These are phyloP conservation scores for Fusarium mundagurra DNA, from an alignment of 2,329 filamentous ascomycete species.

Conservation along the genomic window DNA sequence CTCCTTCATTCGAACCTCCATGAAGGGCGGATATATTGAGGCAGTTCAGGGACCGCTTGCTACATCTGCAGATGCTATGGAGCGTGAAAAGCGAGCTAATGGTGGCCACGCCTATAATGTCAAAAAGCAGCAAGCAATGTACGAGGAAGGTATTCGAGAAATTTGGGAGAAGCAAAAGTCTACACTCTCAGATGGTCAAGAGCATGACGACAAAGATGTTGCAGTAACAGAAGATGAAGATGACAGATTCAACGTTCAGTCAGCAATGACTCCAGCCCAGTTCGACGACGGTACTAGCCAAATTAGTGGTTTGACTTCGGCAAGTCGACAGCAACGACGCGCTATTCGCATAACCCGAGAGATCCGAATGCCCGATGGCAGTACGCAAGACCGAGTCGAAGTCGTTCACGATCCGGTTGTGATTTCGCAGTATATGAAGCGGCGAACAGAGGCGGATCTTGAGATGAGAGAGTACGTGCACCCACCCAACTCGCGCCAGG, in stretches of 20 bases:
- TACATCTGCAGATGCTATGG: slow-evolving; percentile 83
- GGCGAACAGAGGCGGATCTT: slow-evolving; percentile 75
- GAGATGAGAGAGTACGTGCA: slow-evolving; percentile 75
- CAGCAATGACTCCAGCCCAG: slow-evolving; percentile 72
- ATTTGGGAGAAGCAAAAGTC: slow-evolving; percentile 92
- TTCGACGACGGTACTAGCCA: slow-evolving; percentile 84
- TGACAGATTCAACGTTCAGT: slow-evolving; percentile 76
- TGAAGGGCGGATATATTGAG: slow-evolving; percentile 96
- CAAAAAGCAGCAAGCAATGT: slow-evolving; percentile 89
- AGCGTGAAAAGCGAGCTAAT: slow-evolving; percentile 86
- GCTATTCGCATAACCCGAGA: slow-evolving; percentile 78
- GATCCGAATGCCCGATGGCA: slow-evolving; percentile 54
- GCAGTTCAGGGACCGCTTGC: slow-evolving; percentile 75
- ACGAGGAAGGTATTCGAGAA: slow-evolving; percentile 87
- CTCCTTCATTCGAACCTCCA: slow-evolving; percentile 96
- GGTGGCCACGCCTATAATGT: slow-evolving; percentile 98
- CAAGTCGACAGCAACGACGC: slow-evolving; percentile 74
- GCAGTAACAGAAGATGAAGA: slow-evolving; percentile 68
- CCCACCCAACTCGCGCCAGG: slow-evolving; percentile 22
- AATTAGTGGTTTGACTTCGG: slow-evolving; percentile 73
- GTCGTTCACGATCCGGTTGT: slow-evolving; percentile 83
- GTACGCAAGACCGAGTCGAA: slow-evolving; percentile 71
- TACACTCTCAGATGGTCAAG: slow-evolving; percentile 77
- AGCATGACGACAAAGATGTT: slow-evolving; percentile 72
- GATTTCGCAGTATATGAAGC: slow-evolving; percentile 87